Percentiles rank a stretch among this genome's conserved stretches.
Evolutionary conservation across 768 basidiomycete genomes (phyloP).

Genomic region (Suillus tomentosus): DNA sequence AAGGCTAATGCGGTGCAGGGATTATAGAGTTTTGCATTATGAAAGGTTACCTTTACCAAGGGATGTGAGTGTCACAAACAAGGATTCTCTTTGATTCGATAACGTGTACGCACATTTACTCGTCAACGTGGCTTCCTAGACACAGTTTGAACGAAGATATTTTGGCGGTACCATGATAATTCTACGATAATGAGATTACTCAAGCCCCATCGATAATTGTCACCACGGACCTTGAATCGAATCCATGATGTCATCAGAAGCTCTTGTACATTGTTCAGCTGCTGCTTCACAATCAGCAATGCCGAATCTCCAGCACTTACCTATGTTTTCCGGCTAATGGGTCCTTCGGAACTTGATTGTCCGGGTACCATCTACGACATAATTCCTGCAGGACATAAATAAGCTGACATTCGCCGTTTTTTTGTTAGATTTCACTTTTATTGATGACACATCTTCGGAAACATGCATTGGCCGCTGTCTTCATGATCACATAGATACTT

Average conservation of each 20-base stretch:
- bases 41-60: not conserved
- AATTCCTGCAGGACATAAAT: conserved; percentile 54
- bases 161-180: conserved; percentile 75
- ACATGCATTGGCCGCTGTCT: not conserved
- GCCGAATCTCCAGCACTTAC: conserved; percentile 35
- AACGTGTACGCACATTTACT: not conserved
- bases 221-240: conserved; percentile 65
- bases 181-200: conserved; percentile 43
- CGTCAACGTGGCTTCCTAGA: not conserved
- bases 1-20: too few relatives aligned
- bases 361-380: conserved; percentile 70
- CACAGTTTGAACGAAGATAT: conserved; percentile 51
- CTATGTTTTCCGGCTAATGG: conserved; percentile 54
- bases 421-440: conserved; percentile 53
- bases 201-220: conserved; percentile 10
- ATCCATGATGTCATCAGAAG: conserved; percentile 76
- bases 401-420: conserved; percentile 7
- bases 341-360: conserved; percentile 21
- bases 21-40: not conserved
- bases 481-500: not conserved
- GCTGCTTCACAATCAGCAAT: not conserved
- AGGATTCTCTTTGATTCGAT: not conserved
- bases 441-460: conserved; percentile 73
- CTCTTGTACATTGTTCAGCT: conserved; percentile 44
- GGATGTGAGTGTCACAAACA: not conserved